Evolutionary conservation across 1,284 basidiomycete genomes (phyloP).

Genomic region (Sporisorium reilianum): DNA sequence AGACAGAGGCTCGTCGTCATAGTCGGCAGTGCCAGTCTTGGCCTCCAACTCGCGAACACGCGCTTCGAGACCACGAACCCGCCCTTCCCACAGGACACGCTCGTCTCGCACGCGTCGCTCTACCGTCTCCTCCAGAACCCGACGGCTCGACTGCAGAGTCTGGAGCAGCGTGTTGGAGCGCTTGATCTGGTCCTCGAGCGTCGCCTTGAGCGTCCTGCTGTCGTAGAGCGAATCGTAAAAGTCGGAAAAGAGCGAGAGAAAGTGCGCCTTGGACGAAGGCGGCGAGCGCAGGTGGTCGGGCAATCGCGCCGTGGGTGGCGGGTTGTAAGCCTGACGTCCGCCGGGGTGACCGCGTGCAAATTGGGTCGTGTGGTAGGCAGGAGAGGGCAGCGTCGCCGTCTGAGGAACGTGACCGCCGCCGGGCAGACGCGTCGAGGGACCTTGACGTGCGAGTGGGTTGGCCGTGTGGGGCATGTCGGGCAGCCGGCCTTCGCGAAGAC

Average conservation of each 20-base stretch:
- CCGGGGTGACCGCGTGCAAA: slow-evolving; percentile 38
- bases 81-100: slow-evolving; percentile 55
- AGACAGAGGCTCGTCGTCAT: slow-evolving; percentile 17
- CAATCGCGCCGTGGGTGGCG: slow-evolving; percentile 36
- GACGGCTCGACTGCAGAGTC: slow-evolving; percentile 63
- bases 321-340: slow-evolving; percentile 33
- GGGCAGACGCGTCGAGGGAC: slow-evolving; percentile 28
- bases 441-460: slow-evolving; percentile 38
- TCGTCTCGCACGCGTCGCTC: slow-evolving; percentile 62
- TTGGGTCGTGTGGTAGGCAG: slow-evolving; percentile 64
- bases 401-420: slow-evolving; percentile 58
- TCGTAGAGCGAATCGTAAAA: slow-evolving; percentile 67
- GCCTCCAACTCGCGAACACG: slow-evolving; percentile 53
- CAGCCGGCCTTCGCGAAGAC: slow-evolving; percentile 39
- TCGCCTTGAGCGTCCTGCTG: slow-evolving; percentile 66
- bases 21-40: slow-evolving; percentile 29
- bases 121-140: slow-evolving; percentile 64
- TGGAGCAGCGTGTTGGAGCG: slow-evolving; percentile 65
- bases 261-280: slow-evolving; percentile 59
- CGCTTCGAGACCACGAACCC: slow-evolving; percentile 55
- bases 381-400: slow-evolving; percentile 61
- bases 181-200: slow-evolving; percentile 66
- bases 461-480: slow-evolving; percentile 48
- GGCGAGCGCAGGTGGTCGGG: slow-evolving; percentile 59
- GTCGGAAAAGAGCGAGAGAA: slow-evolving; percentile 65